Conservation (phyloP, 352 stramenopile species). For the Phytophthora brassicae region DNA sequence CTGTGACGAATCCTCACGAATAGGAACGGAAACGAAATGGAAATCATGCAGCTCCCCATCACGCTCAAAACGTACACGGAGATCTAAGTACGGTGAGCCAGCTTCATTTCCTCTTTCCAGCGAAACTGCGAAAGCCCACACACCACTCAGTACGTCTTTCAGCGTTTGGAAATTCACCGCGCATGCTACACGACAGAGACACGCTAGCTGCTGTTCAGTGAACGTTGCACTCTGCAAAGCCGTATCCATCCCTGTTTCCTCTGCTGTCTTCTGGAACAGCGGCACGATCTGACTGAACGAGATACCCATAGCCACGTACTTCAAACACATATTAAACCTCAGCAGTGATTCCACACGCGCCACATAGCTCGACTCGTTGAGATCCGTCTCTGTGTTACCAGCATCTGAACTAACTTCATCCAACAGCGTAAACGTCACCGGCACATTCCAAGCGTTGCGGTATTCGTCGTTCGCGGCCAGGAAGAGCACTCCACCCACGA, state of each 20-base stretch:
- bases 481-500: slow-evolving; percentile 26
- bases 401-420: slow-evolving; percentile 1
- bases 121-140: slow-evolving; percentile 30
- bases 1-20: slow-evolving; percentile 25
- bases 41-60: slow-evolving; percentile 25
- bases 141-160: slow-evolving; percentile 23
- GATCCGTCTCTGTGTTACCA: slow-evolving; percentile 9
- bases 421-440: slow-evolving; percentile 18
- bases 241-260: slow-evolving; percentile 29
- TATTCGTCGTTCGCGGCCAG: slow-evolving; percentile 19
- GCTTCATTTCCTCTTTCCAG: slow-evolving; percentile 22
- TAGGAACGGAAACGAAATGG: slow-evolving; percentile 31
- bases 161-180: slow-evolving; percentile 36
- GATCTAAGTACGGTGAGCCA: slow-evolving; percentile 25
- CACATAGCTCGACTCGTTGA: slow-evolving; percentile 33
- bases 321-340: slow-evolving; percentile 34
- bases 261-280: slow-evolving; percentile 27
- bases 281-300: slow-evolving; percentile 25
- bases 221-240: slow-evolving; percentile 13
- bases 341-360: slow-evolving; percentile 28
- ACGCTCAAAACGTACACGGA: slow-evolving; percentile 29
- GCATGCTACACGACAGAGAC: slow-evolving; percentile 31
- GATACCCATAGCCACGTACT: slow-evolving; percentile 34
- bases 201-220: slow-evolving; percentile 27
- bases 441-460: slow-evolving; percentile 31